These are phyloP conservation scores for Podospora australis DNA, from an alignment of 495 filamentous ascomycete species.

Conservation along the genomic window DNA sequence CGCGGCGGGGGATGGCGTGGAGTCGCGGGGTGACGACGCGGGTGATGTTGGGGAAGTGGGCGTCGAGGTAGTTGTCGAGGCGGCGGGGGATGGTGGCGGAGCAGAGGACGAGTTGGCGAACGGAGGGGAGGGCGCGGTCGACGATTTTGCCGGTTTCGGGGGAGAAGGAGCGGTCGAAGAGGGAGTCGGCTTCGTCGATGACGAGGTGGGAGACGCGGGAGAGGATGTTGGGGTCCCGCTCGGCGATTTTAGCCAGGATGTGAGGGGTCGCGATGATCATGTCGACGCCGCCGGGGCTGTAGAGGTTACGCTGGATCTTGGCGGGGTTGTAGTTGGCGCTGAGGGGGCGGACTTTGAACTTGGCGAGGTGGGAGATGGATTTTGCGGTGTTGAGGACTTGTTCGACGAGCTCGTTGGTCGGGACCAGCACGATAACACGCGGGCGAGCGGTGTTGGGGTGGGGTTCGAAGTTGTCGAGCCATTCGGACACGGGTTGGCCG, in stretches of 20 bases:
- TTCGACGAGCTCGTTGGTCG: conserved; percentile 85
- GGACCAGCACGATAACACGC: conserved; percentile 79
- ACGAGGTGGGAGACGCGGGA: conserved; percentile 81
- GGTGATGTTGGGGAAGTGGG: conserved; percentile 71
- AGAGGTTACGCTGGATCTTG: conserved; percentile 82
- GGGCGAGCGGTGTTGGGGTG: conserved; percentile 71
- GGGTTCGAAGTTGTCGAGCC: conserved; percentile 49
- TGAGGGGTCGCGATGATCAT: conserved; percentile 84
- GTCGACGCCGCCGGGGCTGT: conserved; percentile 75
- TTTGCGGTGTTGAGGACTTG: conserved; percentile 80
- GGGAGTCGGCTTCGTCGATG: conserved; percentile 90
- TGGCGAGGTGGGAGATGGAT: conserved; percentile 69
- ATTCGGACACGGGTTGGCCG: conserved; percentile 41
- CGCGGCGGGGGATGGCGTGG: conserved; percentile 89
- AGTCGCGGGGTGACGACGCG: conserved; percentile 90
- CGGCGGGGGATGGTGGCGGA: conserved; percentile 91
- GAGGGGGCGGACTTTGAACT: conserved; percentile 72
- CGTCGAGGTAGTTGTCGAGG: conserved; percentile 73
- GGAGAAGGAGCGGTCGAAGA: conserved; percentile 86
- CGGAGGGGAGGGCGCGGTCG: conserved; percentile 64
- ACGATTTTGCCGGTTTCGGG: conserved; percentile 75
- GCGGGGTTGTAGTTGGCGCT: conserved; percentile 65
- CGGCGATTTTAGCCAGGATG: conserved; percentile 75
- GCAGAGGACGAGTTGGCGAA: conserved; percentile 88
- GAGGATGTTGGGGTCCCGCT: conserved; percentile 81